Conservation (phyloP, 1,284 basidiomycete genomes). For the Sanghuangporus sanghuang region DNA sequence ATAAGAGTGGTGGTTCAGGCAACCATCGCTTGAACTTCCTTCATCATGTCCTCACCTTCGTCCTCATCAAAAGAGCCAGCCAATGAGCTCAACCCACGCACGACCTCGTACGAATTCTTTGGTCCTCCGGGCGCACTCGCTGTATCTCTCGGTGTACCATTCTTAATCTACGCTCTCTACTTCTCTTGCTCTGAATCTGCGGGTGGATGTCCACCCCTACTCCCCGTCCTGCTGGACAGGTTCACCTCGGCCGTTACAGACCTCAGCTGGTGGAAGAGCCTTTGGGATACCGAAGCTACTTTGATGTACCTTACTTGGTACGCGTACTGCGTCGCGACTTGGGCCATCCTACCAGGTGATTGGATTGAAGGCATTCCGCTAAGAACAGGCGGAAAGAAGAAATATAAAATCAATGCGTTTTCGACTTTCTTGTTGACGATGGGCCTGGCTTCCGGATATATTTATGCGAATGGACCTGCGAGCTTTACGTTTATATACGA, state of each 20-base stretch:
- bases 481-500: conserved; percentile 89
- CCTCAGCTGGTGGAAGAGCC: conserved; percentile 57
- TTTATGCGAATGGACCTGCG: conserved; percentile 71
- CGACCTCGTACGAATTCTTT: conserved; percentile 77
- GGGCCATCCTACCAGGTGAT: conserved; percentile 85
- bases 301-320: conserved; percentile 89
- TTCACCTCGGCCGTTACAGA: conserved; percentile 44
- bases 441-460: conserved; percentile 62
- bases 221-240: conserved; percentile 38
- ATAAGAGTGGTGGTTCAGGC: neutral
- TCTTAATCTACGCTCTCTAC: conserved; percentile 75
- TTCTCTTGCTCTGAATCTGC: conserved; percentile 80
- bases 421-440: conserved; percentile 79
- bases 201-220: conserved; percentile 68
- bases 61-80: conserved; percentile 3
- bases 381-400: conserved; percentile 72
- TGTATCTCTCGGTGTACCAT: conserved; percentile 71
- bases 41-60: neutral
- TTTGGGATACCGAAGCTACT: conserved; percentile 80
- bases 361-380: conserved; percentile 76
- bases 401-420: conserved; percentile 96
- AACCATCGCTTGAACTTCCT: neutral
- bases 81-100: conserved; percentile 54
- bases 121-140: conserved; percentile 79
- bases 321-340: conserved; percentile 76